A percentile compares a stretch with the other conserved stretches of the same genome.
These are phyloP conservation scores for Cardamine resedifolia DNA, from an alignment of 345 rosid genomes.

Conservation along the genomic window DNA sequence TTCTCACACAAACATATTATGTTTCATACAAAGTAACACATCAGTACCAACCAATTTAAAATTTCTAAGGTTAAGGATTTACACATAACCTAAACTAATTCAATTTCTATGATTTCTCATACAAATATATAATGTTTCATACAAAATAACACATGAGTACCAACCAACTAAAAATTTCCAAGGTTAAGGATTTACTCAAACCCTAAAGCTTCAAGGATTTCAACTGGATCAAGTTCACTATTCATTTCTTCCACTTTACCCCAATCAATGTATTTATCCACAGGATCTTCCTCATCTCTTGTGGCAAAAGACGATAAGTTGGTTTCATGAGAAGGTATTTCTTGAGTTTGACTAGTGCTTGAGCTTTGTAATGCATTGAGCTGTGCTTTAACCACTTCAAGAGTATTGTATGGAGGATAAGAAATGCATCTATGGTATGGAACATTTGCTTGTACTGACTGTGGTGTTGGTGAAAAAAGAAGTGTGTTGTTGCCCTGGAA, in stretches of 20 bases:
- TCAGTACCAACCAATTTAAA: neutral
- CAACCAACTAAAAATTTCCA: neutral
- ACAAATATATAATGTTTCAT: neutral
- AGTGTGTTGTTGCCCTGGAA: neutral
- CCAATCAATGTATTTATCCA: constrained; percentile 33
- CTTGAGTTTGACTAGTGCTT: neutral
- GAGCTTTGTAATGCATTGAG: constrained; percentile 24
- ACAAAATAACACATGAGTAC: neutral
- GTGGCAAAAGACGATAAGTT: constrained; percentile 2
- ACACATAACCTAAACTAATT: constrained; percentile 18
- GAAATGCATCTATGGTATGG: neutral
- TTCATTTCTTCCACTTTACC: constrained; percentile 14
- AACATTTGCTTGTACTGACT: neutral
- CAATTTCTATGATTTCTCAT: neutral
- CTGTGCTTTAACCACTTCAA: constrained; percentile 9
- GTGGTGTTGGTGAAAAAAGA: neutral
- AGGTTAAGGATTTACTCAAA: constrained; percentile 6
- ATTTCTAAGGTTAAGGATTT: neutral
- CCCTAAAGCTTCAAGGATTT: constrained; percentile 9
- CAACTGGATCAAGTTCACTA: constrained; percentile 20
- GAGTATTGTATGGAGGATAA: constrained; percentile 33
- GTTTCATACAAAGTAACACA: neutral
- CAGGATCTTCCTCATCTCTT: constrained; percentile 25
- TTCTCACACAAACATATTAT: neutral
- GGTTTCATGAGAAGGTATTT: constrained; percentile 1